phyloP scores from a whole-genome alignment of 2,329 filamentous ascomycete species.

The Coniochaeta sp. region DNA sequence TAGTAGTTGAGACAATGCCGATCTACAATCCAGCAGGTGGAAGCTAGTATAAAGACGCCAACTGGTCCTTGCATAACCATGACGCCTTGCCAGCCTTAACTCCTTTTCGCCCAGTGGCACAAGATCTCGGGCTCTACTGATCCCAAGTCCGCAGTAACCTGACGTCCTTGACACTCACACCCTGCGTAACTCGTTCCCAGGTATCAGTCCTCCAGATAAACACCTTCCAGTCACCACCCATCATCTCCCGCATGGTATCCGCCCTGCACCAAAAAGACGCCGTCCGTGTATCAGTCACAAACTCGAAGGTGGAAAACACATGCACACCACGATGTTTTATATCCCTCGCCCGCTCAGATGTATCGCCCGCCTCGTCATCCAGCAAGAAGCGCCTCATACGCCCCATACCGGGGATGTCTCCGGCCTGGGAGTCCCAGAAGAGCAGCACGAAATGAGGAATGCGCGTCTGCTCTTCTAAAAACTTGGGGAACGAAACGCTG shows the following conservation, averaged over 20 bases:
- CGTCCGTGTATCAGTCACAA: background rate
- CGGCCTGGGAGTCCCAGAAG: background rate
- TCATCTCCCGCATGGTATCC: background rate
- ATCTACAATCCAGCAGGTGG: too few species aligned
- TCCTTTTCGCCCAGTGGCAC: background rate
- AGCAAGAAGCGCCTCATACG: background rate
- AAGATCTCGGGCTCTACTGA: background rate
- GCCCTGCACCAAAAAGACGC: background rate
- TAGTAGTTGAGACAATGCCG: too few species aligned
- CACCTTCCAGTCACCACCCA: background rate
- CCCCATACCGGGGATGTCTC: background rate
- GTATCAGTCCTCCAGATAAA: background rate
- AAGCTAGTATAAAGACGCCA: too few species aligned
- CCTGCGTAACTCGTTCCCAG: background rate
- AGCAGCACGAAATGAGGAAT: background rate
- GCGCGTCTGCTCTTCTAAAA: background rate
- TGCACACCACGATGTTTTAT: background rate
- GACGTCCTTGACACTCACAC: background rate
- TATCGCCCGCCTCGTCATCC: background rate
- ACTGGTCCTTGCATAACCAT: too few species aligned
- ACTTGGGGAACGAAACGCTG: background rate
- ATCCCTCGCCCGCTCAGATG: background rate
- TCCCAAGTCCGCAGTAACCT: background rate
- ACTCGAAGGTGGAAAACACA: background rate
- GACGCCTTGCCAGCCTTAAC: too few species aligned